Base-by-base conservation (phyloP, 768 basidiomycete species). In the Lactarius hengduanensis region DNA sequence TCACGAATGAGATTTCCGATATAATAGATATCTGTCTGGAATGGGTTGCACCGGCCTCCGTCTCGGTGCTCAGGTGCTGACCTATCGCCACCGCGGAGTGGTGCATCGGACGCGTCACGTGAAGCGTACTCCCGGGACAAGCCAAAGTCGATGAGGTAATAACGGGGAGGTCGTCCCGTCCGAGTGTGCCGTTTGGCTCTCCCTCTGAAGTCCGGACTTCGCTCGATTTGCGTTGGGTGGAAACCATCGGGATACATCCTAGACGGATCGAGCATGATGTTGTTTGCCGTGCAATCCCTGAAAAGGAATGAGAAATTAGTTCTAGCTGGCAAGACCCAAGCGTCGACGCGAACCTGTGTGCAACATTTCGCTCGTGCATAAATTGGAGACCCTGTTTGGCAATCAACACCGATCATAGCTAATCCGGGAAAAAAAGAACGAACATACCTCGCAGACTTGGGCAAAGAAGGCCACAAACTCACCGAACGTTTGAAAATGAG, bases 61-160 rank as follows among this genome's bases (percentile, higher is more conserved):
- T 18, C 30, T 22, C n/a, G 56, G 20, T 72, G 73, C 45, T 76
- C 74, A 0, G 76, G 75, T 4, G 71, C 73, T 26, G 66, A 50
- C 28, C 64, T 70, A 62, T 75, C 73, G 7, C 72, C 75, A 2
- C 72, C 72, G n/a, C 58, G 63, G 18, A 73, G 64, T 1, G 73
- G 65, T 10, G 7, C 22, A 54, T 74, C 74, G 9, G 66, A 6
- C 2, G 61, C 69, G n/a, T 58, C 34, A 7, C 38, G 45, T 5
- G 69, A 58, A 9, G 22, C 32, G 34, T 77, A 77, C 0, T 58
- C 53, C 30, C 66, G 70, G 8, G 76, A 73, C 11, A 72, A 28
- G n/a, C 76, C 74, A 30, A 77, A 74, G 50, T 76, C 75, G 16
- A 74, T 77, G 2, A 77, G 62, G 45, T 68, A 74, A 57, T 77